These are phyloP conservation scores for Ilex asprella DNA, from an alignment of 257 asterid genomes.

Conservation along the genomic window DNA sequence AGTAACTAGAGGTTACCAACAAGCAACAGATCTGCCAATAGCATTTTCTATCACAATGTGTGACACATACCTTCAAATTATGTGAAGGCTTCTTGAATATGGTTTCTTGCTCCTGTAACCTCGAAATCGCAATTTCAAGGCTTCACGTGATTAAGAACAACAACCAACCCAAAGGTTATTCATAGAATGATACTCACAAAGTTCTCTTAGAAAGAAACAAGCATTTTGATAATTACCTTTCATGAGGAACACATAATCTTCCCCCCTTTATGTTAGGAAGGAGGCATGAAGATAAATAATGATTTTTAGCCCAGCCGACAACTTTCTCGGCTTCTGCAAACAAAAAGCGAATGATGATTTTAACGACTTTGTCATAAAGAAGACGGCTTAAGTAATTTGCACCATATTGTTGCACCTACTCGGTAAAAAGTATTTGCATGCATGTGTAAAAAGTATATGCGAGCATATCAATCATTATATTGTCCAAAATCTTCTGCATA, in stretches of 20 bases:
- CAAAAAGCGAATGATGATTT: conserved; percentile 9
- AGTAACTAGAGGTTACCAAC: conserved; percentile 14
- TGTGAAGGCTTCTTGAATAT: conserved; percentile 78
- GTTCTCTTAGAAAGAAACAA: conserved; percentile 11
- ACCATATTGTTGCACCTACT: too few relatives aligned
- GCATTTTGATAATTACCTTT: conserved; percentile 54
- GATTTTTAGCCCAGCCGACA: conserved; percentile 95
- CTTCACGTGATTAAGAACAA: conserved; percentile 32
- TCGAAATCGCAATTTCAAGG: conserved; percentile 75
- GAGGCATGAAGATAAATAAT: conserved; percentile 70
- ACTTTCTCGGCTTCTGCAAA: conserved; percentile 83
- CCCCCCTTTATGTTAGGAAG: conserved; percentile 70
- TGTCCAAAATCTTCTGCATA: too few relatives aligned
- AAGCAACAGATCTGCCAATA: conserved; percentile 7
- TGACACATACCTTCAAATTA: conserved; percentile 59
- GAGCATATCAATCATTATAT: too few relatives aligned
- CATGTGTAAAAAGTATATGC: too few relatives aligned
- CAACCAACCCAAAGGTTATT: conserved; percentile 13
- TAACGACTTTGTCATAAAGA: too few relatives aligned
- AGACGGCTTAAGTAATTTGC: too few relatives aligned
- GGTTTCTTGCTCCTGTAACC: conserved; percentile 78
- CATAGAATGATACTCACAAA: conserved; percentile 8
- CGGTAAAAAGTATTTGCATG: too few relatives aligned
- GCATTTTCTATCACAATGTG: conserved; percentile 1
- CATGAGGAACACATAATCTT: conserved; percentile 65